Conservation (phyloP, 371 early-diverging fungal genomes). For the Enterospora canceri region DNA sequence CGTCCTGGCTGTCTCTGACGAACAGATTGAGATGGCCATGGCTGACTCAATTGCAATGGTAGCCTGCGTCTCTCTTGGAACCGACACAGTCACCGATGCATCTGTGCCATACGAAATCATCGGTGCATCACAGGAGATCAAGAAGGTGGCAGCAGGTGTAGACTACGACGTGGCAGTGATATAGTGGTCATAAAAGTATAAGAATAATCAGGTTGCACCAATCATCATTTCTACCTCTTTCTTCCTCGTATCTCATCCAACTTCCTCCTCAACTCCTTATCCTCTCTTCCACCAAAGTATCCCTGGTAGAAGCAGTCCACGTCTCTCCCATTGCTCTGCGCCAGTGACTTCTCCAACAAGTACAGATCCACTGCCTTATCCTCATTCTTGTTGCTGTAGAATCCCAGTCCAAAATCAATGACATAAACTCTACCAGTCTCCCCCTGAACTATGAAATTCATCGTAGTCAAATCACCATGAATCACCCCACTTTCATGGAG, state of each 20-base stretch:
- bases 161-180: slow-evolving; percentile 59
- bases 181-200: neutral
- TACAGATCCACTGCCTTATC: slow-evolving; percentile 97
- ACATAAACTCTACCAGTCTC: slow-evolving; percentile 55
- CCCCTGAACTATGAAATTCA: slow-evolving; percentile 72
- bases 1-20: slow-evolving; percentile 80
- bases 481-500: slow-evolving; percentile 74
- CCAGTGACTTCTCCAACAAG: slow-evolving; percentile 81
- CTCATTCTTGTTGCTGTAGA: slow-evolving; percentile 67
- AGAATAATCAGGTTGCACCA: neutral
- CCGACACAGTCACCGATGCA: slow-evolving; percentile 78
- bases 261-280: slow-evolving; percentile 29
- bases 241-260: slow-evolving; percentile 43
- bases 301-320: slow-evolving; percentile 53
- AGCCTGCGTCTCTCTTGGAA: slow-evolving; percentile 80
- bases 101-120: slow-evolving; percentile 73
- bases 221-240: slow-evolving; percentile 39
- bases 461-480: slow-evolving; percentile 93
- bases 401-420: slow-evolving; percentile 93
- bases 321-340: slow-evolving; percentile 65
- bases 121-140: slow-evolving; percentile 43
- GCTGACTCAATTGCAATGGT: slow-evolving; percentile 67
- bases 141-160: slow-evolving; percentile 66
- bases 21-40: slow-evolving; percentile 66
- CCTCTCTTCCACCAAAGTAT: slow-evolving; percentile 7